Evolutionary conservation across 1,139 yeast species (phyloP), one percentile per base, ranked within the genome.

Genomic region (Nakaseomyces nivariensis): DNA sequence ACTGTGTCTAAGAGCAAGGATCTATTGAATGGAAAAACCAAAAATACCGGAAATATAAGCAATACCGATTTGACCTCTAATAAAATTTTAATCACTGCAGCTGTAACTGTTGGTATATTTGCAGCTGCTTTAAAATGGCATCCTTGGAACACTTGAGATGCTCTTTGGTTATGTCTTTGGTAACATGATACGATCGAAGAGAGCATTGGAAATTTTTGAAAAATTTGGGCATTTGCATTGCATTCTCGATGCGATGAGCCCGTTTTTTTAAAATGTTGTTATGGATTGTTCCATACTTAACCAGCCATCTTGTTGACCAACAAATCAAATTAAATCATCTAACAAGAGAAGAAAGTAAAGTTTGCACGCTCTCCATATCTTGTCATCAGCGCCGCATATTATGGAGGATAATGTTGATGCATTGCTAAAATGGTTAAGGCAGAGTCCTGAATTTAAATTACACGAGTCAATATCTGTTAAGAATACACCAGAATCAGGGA

Each of bases 401-500:
- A 56, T 59, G 61, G 55, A 58, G 10, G 37, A 37, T 5, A 54
- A 51, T 25, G 48, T 58, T 4, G 48, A 48, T 6, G 31, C 42
- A 9, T 48, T 62, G 36, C 31, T 57, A 5, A 22, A 46, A 13
- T 64, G 68, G 68, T 49, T 64, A 13, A 36, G 48, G 2, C 37
- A 45, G 27, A 54, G 63, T 4, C 54, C 51, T 7, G 47, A 47
- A 8, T 62, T 59, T 46, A 47, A 50, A 22, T 17, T 64, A 11
- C 43, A 54, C 34, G 52, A 51, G 4, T 55, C 56, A 22, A 54
- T 73, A 11, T 48, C 48, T 3, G 62, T 73, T 2, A 54, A 51
- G 13, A 69, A 72, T 36, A 66, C 72, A 11, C 56, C 56, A 0
- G 68, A 66, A 9, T 74, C 78, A 37, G 95, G 95, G 31, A 74